Evolutionary conservation across 2,329 filamentous ascomycete genomes (phyloP), one percentile per base, ranked within the genome.

Genomic region (Colletotrichum sp.): DNA sequence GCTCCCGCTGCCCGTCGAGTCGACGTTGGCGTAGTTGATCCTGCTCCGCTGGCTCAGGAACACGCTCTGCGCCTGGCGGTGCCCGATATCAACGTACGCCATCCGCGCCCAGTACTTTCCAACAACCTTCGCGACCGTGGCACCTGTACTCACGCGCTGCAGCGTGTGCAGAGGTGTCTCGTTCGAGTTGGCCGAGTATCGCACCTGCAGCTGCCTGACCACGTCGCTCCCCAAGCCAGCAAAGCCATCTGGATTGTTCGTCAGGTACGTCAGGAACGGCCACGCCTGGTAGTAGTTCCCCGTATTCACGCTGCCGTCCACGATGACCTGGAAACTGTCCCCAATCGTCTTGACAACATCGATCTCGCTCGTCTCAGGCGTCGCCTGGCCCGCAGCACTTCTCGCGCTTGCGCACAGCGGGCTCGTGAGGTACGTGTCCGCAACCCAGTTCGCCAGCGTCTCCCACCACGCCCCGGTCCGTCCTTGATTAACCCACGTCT

Each of bases 261-360:
- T 86, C 49, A 90, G 79, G 79, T 88, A 90, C 1, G 85, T 80
- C 30, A 90, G 79, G 75, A 90, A 88, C 0, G 88, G 89, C 87
- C 87, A 90, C 2, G 88, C 86, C 75, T 89, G 83, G 81, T 90
- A 90, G 78, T 89, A 87, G 80, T 90, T 90, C 12, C 85, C 88
- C 2, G 82, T 81, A 21, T 81, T 79, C 0, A 78, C 75, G 0
- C 84, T 83, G 4, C 86, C 88, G 52, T 90, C 88, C 3, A 90
- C 87, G 4, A 90, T 83, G 15, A 88, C 86, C 74, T 88, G 88
- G 79, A 84, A 86, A 12, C 9, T 12, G 72, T 89, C 85, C 0
- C 86, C 83, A 6, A 90, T 86, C 13, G 87, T 82, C 78, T 88
- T 89, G 30, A 80, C 80, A 0, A 88, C 81, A 21, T 88, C 83